Base-by-base conservation (phyloP, 2,329 filamentous ascomycete genomes). In the Setomelanomma holmii region DNA sequence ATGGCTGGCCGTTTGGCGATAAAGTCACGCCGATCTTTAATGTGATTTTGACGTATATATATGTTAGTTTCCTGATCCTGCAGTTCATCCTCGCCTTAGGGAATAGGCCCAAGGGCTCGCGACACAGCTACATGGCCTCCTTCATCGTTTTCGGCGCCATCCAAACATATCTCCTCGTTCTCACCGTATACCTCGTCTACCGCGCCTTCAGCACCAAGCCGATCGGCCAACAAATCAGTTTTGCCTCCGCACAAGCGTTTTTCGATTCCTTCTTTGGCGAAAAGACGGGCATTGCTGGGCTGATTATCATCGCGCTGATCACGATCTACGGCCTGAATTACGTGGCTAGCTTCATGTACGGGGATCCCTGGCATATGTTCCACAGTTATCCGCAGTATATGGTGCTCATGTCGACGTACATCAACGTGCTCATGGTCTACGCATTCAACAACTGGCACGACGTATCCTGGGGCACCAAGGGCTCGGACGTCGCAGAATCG, bases 371-470 rank as follows among this genome's bases (percentile, higher is more conserved):
- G 95, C 95, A 99, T 85, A 98, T 99, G 95, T 96, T 99, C 82
- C 95, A 93, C 73, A 97, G 93, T 2, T 99, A 96, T 86, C 89
- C 89, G 14, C 87, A 90, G 72, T 99, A 99, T 75, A 82, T 98
- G 67, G 79, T 96, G 51, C 86, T 97, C 72, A 95, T 95, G 85
- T 96, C 93, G 11, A 96, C 92, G 14, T 99, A 97, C 80, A 93
- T 97, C 87, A 99, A 99, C 83, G 95, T 99, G 64, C 89, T 99
- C 71, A 98, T 96, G 85, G 92, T 99, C 47, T 99, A 99, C 79
- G 92, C 95, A 53, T 99, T 97, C 85, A 96, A 92, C 87, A 99
- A 99, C 81, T 98, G 93, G 95, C 95, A 99, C 79, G 95, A 99
- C 80, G 95, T 99, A 45, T 98, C 95, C 11, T 99, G 95, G 95